phyloP scores from a whole-genome alignment of 306 rosid genomes.

The Gillenia trifoliata region DNA sequence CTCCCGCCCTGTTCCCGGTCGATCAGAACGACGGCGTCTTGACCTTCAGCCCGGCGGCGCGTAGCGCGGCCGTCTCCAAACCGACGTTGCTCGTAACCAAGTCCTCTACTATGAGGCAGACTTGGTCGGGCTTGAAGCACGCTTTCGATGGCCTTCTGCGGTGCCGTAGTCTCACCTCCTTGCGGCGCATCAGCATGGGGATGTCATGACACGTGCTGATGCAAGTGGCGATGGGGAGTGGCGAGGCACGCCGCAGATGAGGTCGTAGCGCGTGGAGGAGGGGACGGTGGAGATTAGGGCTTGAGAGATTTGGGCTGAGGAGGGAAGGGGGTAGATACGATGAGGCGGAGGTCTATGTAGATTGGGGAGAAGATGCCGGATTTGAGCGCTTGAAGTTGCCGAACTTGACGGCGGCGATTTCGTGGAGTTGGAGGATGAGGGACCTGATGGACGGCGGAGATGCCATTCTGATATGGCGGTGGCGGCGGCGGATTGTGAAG shows the following conservation, averaged over 20 bases:
- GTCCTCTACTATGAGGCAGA: constrained; percentile 77
- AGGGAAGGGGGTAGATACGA: constrained; percentile 84
- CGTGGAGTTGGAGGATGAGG: constrained; percentile 68
- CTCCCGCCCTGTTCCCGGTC: constrained; percentile 89
- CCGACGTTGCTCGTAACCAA: constrained; percentile 85
- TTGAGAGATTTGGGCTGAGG: constrained; percentile 67
- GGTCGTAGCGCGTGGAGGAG: constrained; percentile 44
- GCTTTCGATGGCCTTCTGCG: constrained; percentile 79
- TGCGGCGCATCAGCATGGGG: constrained; percentile 93
- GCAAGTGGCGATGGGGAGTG: constrained; percentile 83
- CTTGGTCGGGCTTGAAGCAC: constrained; percentile 41
- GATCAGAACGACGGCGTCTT: constrained; percentile 76
- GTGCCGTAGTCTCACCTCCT: constrained; percentile 92
- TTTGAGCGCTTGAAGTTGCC: constrained; percentile 89
- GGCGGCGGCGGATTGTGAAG: not conserved
- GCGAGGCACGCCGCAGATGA: constrained; percentile 88
- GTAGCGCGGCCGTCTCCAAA: constrained; percentile 72
- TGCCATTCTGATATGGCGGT: constrained; percentile 3
- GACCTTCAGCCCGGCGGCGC: constrained; percentile 67
- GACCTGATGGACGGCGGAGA: constrained; percentile 52
- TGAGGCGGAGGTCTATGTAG: constrained; percentile 86
- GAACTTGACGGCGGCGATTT: constrained; percentile 86
- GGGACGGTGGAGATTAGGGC: constrained; percentile 63
- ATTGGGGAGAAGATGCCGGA: constrained; percentile 89
- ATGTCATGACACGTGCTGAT: constrained; percentile 44